Evolutionary conservation across 2,329 filamentous ascomycete species (phyloP), one percentile per base, ranked within the genome.

Genomic region (Teratosphaeria nubilosa): DNA sequence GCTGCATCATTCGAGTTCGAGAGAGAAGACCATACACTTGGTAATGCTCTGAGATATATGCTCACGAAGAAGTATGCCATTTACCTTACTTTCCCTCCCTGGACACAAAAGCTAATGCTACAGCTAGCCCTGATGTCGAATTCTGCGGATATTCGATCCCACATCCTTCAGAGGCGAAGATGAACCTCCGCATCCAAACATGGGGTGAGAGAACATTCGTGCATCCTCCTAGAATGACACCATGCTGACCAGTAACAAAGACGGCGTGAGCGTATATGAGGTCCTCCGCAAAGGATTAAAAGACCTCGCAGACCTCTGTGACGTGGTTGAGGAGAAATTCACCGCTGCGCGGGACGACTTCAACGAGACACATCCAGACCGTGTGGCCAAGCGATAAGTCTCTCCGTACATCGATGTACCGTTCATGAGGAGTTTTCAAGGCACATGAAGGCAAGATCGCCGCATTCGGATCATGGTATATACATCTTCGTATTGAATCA

Each of bases 141-240:
- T 96, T 99, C 76, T 97, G 94, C 75, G 94, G 92, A 61, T 99
- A 99, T 75, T 90, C 92, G 7, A 97, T 99, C 61, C 94, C 94
- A 31, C 94, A 99, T 75, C 94, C 94, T 55, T 95, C 91, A 45
- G 94, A 99, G 75, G 79, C 86, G 48, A 94, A 95, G 76, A 96
- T 99, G 92, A 96, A 97, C 70, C 79, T 99, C 62, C 85, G 94
- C 68, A 97, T 99, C 62, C 94, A 99, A 75, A 99, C 92, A 65
- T 97, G 94, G 69, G 89, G 92, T 96, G 78, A 71, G 75, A 22
- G 20, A 48, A 20, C n/a, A 2, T 51, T 1, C 4, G 41, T 32
- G 11, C 14, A 25, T 37, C 32, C 10, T 5, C 24, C 9, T 14
- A 25, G 24, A 22, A 34, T 9, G n/a, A 50, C 5, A 13, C 53